phyloP scores from a whole-genome alignment of 2,329 filamentous ascomycete genomes.

The Trichoderma breve region DNA sequence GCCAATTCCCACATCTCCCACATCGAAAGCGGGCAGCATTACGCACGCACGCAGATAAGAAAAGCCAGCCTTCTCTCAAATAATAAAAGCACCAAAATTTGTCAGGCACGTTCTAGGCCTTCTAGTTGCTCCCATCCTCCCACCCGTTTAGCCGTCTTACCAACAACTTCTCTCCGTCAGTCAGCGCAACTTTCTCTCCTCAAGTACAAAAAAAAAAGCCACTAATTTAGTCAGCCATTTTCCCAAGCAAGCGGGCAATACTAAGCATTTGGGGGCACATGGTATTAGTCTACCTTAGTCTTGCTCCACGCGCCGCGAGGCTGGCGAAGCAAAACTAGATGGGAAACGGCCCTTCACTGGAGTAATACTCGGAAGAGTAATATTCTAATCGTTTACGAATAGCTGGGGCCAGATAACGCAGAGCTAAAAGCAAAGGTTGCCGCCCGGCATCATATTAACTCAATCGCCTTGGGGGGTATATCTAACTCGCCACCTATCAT shows the following conservation, averaged over 20 bases:
- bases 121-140: background rate
- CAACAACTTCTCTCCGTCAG: background rate
- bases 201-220: background rate
- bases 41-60: background rate
- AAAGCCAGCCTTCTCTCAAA: background rate
- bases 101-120: background rate
- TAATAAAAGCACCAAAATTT: background rate
- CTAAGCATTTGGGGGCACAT: background rate
- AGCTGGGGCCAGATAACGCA: background rate
- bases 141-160: background rate
- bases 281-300: background rate
- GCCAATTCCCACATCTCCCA: background rate
- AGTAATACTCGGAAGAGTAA: background rate
- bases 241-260: background rate
- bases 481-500: constrained; percentile 5
- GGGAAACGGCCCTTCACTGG: background rate
- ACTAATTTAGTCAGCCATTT: background rate
- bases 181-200: background rate
- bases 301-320: background rate
- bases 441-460: background rate
- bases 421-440: background rate
- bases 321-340: background rate
- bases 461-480: constrained; percentile 8
- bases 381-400: background rate
- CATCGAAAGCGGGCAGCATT: background rate